Percentiles rank a stretch among this genome's conserved stretches.
Evolutionary conservation across 805 yeast genomes (phyloP).

Genomic region (Wickerhamomyces alni): DNA sequence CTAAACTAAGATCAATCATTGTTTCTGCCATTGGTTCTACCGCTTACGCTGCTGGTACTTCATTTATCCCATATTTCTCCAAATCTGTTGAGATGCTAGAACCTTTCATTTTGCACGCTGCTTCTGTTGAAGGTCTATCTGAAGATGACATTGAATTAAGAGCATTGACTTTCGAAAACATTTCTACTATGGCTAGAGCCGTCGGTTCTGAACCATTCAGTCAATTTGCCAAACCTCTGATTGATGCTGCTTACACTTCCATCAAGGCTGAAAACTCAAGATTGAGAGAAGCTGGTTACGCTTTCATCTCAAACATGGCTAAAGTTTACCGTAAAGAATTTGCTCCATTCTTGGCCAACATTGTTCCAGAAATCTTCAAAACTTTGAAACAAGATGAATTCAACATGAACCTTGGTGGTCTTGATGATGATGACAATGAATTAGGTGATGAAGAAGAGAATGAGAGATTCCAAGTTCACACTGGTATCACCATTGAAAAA

Average conservation of each 20-base stretch:
- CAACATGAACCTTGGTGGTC: slow-evolving; percentile 53
- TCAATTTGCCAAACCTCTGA: slow-evolving; percentile 79
- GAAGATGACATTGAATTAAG: slow-evolving; percentile 89
- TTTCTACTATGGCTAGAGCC: slow-evolving; percentile 93
- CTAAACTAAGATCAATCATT: slow-evolving; percentile 65
- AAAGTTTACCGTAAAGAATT: slow-evolving; percentile 90
- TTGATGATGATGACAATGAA: slow-evolving; percentile 34
- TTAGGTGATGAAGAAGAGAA: slow-evolving; percentile 51
- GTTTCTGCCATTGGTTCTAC: slow-evolving; percentile 97
- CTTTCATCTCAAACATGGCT: slow-evolving; percentile 90
- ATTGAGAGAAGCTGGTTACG: slow-evolving; percentile 91
- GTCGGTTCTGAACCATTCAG: slow-evolving; percentile 89
- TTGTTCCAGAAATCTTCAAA: slow-evolving; percentile 78
- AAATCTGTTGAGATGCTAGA: slow-evolving; percentile 75
- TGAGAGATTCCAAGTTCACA: slow-evolving; percentile 78
- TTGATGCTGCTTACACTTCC: slow-evolving; percentile 79
- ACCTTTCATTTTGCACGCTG: slow-evolving; percentile 69
- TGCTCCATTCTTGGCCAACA: slow-evolving; percentile 73
- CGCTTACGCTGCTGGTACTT: slow-evolving; percentile 89
- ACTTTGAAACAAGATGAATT: slow-evolving; percentile 87
- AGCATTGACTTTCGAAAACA: slow-evolving; percentile 88
- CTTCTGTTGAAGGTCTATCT: slow-evolving; percentile 66
- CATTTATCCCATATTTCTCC: slow-evolving; percentile 81
- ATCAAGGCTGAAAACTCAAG: slow-evolving; percentile 73
- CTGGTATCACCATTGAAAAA: slow-evolving; percentile 93